Evolutionary conservation across 306 rosid species (phyloP), one percentile per base, ranked within the genome.

Genomic region (Quercus suber): DNA sequence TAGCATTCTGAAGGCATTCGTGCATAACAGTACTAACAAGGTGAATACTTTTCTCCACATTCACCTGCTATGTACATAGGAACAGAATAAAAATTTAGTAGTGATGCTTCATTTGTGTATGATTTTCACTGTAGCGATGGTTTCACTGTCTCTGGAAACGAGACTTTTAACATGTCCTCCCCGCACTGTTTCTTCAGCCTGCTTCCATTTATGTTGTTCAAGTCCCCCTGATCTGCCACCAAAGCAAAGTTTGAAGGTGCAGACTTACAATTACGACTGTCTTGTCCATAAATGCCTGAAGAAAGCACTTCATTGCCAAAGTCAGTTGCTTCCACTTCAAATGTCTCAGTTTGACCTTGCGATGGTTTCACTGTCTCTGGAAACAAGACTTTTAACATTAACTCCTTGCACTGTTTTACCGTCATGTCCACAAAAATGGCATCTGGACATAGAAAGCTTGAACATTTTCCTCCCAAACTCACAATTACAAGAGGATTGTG

Each of bases 401-500:
- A 80, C 31, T 76, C 75, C 37, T 51, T 81, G 23, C 71, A 6
- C 51, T 8, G 77, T 49, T 45, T 70, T 60, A 12, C 53, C 11
- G 5, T 82, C 76, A 87, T 74, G 82, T 92, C 86, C 11, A 88
- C 73, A 77, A 28, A 49, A 27, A 87, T 52, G 3, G 86, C 91
- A 82, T 84, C 86, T 33, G 78, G 72, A 45, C 86, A 82, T 2
- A 12, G 6, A 21, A 49, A 30, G 35, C 79, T 56, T 4, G 81
- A 9, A 59, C 73, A 33, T 55, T 72, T 74, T 45, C 65, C 28
- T 53, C 72, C 57, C 31, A 82, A 77, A 51, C 78, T 71, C 27
- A 80, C 91, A 79, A 86, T 69, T 2, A 89, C 89, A 80, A 92
- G 76, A 35, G 91, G 85, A 82, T 92, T 85, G 60, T 56, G 85